phyloP scores from a whole-genome alignment of 345 rosid species.

The Euphorbia peplus region DNA sequence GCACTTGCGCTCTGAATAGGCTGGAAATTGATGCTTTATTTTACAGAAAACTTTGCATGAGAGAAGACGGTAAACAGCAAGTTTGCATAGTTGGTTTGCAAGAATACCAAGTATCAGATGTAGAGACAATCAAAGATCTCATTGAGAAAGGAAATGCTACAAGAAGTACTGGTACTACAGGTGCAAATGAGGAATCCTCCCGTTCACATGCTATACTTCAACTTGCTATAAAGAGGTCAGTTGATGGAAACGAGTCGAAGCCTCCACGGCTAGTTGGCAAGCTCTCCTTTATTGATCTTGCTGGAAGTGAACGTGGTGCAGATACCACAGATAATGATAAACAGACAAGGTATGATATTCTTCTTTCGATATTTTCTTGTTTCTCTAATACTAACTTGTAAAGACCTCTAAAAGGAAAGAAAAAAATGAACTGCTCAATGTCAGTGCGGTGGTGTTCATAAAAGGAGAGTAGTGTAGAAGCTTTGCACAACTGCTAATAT shows the following conservation, averaged over 20 bases:
- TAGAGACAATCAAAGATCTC: conserved; percentile 86
- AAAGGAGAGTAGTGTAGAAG: neutral
- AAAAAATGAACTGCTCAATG: conserved; percentile 1
- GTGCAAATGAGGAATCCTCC: conserved; percentile 99
- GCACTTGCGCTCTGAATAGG: conserved; percentile 3
- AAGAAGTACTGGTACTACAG: conserved; percentile 95
- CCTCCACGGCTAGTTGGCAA: conserved; percentile 90
- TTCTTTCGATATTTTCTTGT: conserved; percentile 1
- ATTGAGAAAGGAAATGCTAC: conserved; percentile 91
- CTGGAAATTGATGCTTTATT: conserved; percentile 18
- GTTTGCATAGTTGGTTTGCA: conserved; percentile 97
- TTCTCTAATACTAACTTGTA: neutral
- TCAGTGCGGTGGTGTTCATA: neutral
- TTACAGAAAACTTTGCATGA: conserved; percentile 85
- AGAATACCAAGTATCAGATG: conserved; percentile 91
- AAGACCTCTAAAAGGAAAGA: neutral
- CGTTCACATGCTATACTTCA: conserved; percentile 99
- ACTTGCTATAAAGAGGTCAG: conserved; percentile 84
- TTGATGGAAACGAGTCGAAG: conserved; percentile 77
- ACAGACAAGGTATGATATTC: conserved; percentile 68
- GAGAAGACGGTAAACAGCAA: conserved; percentile 99
- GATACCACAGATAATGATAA: conserved; percentile 98
- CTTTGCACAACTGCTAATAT: neutral
- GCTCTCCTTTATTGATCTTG: conserved; percentile 96
- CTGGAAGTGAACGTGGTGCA: conserved; percentile 99